These are phyloP conservation scores for Amphichorda felina DNA, from an alignment of 2,329 filamentous ascomycete genomes.

Conservation along the genomic window DNA sequence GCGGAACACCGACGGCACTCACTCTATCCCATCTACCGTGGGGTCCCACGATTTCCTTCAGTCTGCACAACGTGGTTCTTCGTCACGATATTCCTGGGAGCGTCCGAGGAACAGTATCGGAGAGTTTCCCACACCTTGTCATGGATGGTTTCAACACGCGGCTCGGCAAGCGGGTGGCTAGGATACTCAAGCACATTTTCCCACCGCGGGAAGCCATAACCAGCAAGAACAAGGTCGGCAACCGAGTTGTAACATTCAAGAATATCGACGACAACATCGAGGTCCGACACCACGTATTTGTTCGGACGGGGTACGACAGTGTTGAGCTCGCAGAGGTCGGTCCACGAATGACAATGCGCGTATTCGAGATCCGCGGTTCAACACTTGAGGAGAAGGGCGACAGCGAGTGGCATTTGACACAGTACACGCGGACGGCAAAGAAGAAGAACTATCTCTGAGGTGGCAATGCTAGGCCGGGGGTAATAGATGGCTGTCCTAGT, in stretches of 20 bases:
- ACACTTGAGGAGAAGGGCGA: slow-evolving; percentile 93
- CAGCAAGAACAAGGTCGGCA: slow-evolving; percentile 65
- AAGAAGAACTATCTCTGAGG: slow-evolving; percentile 90
- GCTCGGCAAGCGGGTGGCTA: slow-evolving; percentile 71
- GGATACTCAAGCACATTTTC: slow-evolving; percentile 88
- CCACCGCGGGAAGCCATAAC: slow-evolving; percentile 73
- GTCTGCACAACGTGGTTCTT: slow-evolving; percentile 83
- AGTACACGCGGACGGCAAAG: slow-evolving; percentile 83
- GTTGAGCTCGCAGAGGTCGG: slow-evolving; percentile 86
- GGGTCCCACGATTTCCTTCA: slow-evolving; percentile 70
- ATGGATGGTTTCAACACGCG: slow-evolving; percentile 86
- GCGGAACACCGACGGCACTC: slow-evolving; percentile 82
- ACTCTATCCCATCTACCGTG: slow-evolving; percentile 82
- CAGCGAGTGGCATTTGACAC: slow-evolving; percentile 90
- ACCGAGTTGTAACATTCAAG: slow-evolving; percentile 83
- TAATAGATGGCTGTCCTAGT: too few species aligned
- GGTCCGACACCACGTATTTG: slow-evolving; percentile 73
- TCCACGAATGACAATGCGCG: slow-evolving; percentile 91
- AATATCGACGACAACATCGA: slow-evolving; percentile 92
- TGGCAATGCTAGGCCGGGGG: background rate
- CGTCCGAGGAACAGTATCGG: slow-evolving; percentile 76
- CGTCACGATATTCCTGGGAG: slow-evolving; percentile 87
- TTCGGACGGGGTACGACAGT: slow-evolving; percentile 80
- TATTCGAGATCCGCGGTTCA: slow-evolving; percentile 86
- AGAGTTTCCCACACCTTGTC: slow-evolving; percentile 87